phyloP scores from a whole-genome alignment of 768 basidiomycete genomes.

The Grammothele lineata region DNA sequence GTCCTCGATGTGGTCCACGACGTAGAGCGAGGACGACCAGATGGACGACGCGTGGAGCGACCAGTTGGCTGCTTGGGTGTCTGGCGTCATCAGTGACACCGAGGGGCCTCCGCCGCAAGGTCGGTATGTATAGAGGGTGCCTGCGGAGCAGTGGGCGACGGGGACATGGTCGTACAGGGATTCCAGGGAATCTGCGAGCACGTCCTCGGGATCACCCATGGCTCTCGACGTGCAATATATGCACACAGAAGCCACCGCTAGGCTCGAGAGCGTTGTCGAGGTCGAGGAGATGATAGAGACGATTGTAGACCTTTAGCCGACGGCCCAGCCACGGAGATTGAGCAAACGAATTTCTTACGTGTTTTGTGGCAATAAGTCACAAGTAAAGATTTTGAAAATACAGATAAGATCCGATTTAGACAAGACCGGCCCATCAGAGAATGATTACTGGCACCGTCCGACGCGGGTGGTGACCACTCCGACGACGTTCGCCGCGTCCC shows the following conservation, averaged over 20 bases:
- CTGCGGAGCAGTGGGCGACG: conserved; percentile 54
- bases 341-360: too few species aligned
- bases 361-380: too few species aligned
- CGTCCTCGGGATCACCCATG: conserved; percentile 52
- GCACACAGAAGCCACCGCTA: neutral
- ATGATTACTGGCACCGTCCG: too few species aligned
- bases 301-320: too few species aligned
- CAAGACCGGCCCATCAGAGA: too few species aligned
- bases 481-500: too few species aligned
- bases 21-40: conserved; percentile 64
- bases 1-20: conserved; percentile 59
- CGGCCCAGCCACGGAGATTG: too few species aligned
- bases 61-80: conserved; percentile 69
- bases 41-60: conserved; percentile 72
- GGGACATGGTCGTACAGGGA: conserved; percentile 59
- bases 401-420: too few species aligned
- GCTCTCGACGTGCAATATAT: neutral
- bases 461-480: too few species aligned
- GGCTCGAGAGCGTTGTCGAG: too few species aligned
- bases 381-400: too few species aligned
- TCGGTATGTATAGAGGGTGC: conserved; percentile 47
- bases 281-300: too few species aligned
- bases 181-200: conserved; percentile 61
- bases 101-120: neutral
- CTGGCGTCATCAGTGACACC: conserved; percentile 54